These are phyloP conservation scores for Artomyces pyxidatus DNA, from an alignment of 768 basidiomycete species.

Conservation along the genomic window DNA sequence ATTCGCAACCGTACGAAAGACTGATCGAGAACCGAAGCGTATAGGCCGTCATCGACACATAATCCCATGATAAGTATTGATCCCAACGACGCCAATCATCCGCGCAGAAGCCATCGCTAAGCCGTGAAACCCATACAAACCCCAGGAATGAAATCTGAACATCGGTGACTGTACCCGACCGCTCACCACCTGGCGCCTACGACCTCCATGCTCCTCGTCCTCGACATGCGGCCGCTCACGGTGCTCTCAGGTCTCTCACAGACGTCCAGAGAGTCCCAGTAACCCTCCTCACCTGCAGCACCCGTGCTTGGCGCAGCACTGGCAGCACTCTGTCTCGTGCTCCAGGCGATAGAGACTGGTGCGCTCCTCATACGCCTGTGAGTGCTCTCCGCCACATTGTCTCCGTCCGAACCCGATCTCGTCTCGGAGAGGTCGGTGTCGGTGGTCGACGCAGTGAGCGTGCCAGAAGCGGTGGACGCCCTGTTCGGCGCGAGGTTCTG, in stretches of 20 bases:
- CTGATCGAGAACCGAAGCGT: too few relatives aligned
- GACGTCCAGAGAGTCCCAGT: conserved; percentile 14
- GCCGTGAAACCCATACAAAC: too few relatives aligned
- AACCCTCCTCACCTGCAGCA: conserved; percentile 10
- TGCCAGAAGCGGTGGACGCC: conserved; percentile 8
- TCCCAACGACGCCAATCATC: too few relatives aligned
- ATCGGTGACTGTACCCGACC: too few relatives aligned
- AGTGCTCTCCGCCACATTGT: conserved; percentile 4
- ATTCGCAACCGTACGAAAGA: too few relatives aligned
- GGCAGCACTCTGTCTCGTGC: conserved; percentile 8
- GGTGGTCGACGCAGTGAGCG: conserved; percentile 11
- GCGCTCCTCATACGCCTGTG: conserved; percentile 15
- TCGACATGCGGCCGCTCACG: conserved; percentile 2
- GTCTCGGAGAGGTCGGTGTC: conserved; percentile 5
- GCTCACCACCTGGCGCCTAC: conserved; percentile 13
- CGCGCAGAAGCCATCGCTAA: too few relatives aligned
- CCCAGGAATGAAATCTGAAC: too few relatives aligned
- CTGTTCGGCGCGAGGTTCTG: conserved; percentile 12
- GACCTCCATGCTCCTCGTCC: conserved; percentile 7
- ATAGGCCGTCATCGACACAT: too few relatives aligned
- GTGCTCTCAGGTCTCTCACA: conserved; percentile 7
- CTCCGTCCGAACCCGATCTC: conserved; percentile 3
- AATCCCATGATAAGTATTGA: too few relatives aligned
- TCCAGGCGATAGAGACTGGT: conserved; percentile 14
- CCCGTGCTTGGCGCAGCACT: conserved; percentile 7